Base-by-base conservation (phyloP, 2,329 filamentous ascomycete species). In the Hypomyces perniciosus region DNA sequence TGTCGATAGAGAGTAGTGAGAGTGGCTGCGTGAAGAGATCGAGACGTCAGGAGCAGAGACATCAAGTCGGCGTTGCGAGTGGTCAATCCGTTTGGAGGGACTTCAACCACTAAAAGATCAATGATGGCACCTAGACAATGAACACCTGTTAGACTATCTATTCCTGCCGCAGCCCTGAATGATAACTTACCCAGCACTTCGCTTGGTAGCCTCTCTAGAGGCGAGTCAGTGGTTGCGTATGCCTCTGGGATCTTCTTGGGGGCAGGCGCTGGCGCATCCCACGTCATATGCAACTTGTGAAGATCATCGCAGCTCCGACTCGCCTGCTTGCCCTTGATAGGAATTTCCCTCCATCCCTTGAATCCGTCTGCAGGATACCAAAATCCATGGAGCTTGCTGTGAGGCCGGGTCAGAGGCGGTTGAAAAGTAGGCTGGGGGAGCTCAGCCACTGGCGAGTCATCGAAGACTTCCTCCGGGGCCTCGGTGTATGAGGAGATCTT, bases 21-120 rank as follows among this genome's bases (percentile, higher is more conserved):
- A 4, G 88, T 91, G 20, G 84, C 84, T 28, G 79, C 78, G 63
- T 92, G 85, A 53, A 92, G 73, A 30, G 81, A 80, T 63, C 80
- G 82, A n/a, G 86, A 92, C n/a, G 86, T 83, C 56, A 90, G 70
- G 35, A 92, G 75, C 56, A 90, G 79, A 13, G 86, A 81, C 72
- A 90, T 85, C 53, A 92, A 74, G 64, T 92, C 88, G 51, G 85
- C 78, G 64, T 92, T 92, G 57, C 88, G 85, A 37, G 84, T 81
- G 28, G 85, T 83, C 59, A 88, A 79, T 49, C 85, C 85, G 65
- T 90, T 87, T 5, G 71, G 86, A 9, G 71, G 87, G 9, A 89
- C 77, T 66, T 92, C 88, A 51, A 88, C 71, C 30, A 86, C 83
- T 48, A 92, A 76, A 46, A 87, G 76, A 55, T 86, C 84, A 62